These are phyloP conservation scores for Celoporthe dispersa DNA, from an alignment of 2,329 filamentous ascomycete genomes.

Conservation along the genomic window DNA sequence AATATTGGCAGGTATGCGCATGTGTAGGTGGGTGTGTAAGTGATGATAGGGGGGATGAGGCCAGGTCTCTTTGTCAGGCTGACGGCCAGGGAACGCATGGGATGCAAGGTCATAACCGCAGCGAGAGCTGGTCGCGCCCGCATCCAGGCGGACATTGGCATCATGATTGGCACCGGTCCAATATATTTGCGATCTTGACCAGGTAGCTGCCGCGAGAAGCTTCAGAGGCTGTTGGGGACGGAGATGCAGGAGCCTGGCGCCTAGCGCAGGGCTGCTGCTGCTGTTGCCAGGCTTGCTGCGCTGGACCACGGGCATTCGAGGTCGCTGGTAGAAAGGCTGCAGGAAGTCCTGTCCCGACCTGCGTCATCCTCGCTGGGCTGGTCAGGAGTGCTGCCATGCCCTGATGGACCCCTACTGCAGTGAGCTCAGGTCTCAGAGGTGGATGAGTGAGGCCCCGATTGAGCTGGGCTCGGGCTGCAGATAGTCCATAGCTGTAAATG, in stretches of 20 bases:
- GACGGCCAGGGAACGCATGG: not conserved
- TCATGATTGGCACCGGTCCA: not conserved
- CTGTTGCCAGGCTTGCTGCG: not conserved
- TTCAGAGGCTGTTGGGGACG: conserved; percentile 5
- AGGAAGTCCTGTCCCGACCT: not conserved
- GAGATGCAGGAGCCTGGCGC: not conserved
- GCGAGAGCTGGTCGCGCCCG: not conserved
- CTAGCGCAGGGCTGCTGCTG: not conserved
- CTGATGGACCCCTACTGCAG: not conserved
- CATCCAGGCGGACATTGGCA: not conserved
- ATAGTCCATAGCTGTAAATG: not conserved
- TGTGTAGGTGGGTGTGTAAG: too few species aligned
- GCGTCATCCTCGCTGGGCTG: not conserved
- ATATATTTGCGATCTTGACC: not conserved
- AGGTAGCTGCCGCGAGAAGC: not conserved
- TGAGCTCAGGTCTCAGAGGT: not conserved
- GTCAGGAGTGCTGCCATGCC: not conserved
- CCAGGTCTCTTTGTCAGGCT: not conserved
- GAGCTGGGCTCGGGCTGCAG: conserved; percentile 12
- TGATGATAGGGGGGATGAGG: not conserved
- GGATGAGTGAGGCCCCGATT: not conserved
- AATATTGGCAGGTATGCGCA: not conserved
- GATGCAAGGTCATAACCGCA: not conserved
- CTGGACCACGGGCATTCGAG: conserved; percentile 12
- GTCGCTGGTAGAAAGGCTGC: conserved; percentile 26